A percentile compares a stretch with the other conserved stretches of the same genome.
Evolutionary conservation across 306 rosid species (phyloP).

Genomic region (Cyamopsis tetragonoloba): DNA sequence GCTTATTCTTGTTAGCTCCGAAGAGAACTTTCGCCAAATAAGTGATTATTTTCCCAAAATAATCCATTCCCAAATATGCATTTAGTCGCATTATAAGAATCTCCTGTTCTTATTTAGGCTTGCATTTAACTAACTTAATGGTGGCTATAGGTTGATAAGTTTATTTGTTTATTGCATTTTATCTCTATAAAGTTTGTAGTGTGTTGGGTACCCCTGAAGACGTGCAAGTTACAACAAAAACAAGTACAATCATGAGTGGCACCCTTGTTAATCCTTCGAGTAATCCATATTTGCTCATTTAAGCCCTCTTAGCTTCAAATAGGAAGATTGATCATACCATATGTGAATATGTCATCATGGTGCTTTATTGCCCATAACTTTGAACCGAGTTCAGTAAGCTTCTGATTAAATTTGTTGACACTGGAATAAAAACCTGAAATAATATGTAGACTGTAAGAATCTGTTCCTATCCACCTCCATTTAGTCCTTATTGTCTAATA

Average conservation of each 20-base stretch:
- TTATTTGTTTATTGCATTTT: conserved; percentile 9
- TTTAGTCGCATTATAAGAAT: neutral
- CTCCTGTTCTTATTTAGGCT: neutral
- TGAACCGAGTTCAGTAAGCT: neutral
- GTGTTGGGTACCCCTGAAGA: neutral
- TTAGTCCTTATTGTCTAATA: neutral
- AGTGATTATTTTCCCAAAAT: too few species aligned
- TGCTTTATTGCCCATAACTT: neutral
- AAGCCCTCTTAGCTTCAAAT: neutral
- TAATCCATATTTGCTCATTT: neutral
- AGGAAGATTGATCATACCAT: neutral
- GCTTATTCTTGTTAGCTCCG: too few species aligned
- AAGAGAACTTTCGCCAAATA: too few species aligned
- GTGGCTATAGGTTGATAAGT: neutral
- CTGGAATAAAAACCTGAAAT: conserved; percentile 7
- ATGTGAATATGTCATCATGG: neutral
- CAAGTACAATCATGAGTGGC: neutral
- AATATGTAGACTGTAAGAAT: neutral
- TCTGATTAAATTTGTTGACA: neutral
- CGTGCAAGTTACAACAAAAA: neutral
- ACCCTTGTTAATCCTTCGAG: conserved; percentile 12
- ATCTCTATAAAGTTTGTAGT: neutral
- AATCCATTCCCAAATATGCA: too few species aligned
- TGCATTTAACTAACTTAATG: neutral
- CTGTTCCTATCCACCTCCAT: neutral